phyloP scores from a whole-genome alignment of 768 basidiomycete species.

The Lactarius akahatsu region DNA sequence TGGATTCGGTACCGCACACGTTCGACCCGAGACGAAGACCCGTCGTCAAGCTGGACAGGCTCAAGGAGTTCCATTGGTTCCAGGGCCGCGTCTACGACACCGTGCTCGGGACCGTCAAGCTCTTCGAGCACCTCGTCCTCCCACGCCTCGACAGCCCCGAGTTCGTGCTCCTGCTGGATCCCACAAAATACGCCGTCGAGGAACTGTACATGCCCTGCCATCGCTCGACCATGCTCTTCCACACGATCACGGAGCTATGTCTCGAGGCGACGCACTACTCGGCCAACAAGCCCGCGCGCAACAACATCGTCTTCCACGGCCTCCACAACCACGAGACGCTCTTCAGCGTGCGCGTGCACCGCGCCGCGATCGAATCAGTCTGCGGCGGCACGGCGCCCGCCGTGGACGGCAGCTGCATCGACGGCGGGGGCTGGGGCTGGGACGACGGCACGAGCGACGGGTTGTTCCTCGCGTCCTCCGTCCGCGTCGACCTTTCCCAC shows the following conservation, averaged over 20 bases:
- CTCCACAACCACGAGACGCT: constrained; percentile 11
- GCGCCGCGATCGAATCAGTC: background rate
- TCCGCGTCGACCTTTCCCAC: constrained; percentile 1
- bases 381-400: background rate
- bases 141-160: constrained; percentile 1
- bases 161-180: constrained; percentile 19
- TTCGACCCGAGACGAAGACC: background rate
- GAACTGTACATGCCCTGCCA: constrained; percentile 12
- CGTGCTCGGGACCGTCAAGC: constrained; percentile 22
- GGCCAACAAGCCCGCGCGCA: constrained; percentile 8
- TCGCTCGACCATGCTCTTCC: constrained; percentile 7
- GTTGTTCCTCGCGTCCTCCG: constrained; percentile 17
- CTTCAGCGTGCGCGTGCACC: constrained; percentile 13
- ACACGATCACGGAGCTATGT: constrained; percentile 12
- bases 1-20: constrained; percentile 18
- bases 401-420: no score
- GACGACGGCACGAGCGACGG: background rate
- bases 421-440: background rate
- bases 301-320: constrained; percentile 23
- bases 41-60: constrained; percentile 2
- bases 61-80: constrained; percentile 21
- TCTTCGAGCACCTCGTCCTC: constrained; percentile 21
- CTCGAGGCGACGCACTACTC: constrained; percentile 17
- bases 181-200: background rate
- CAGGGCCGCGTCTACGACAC: constrained; percentile 15